These are phyloP conservation scores for Aspergillus novoparasiticus DNA, from an alignment of 2,329 filamentous ascomycete species.

Conservation along the genomic window DNA sequence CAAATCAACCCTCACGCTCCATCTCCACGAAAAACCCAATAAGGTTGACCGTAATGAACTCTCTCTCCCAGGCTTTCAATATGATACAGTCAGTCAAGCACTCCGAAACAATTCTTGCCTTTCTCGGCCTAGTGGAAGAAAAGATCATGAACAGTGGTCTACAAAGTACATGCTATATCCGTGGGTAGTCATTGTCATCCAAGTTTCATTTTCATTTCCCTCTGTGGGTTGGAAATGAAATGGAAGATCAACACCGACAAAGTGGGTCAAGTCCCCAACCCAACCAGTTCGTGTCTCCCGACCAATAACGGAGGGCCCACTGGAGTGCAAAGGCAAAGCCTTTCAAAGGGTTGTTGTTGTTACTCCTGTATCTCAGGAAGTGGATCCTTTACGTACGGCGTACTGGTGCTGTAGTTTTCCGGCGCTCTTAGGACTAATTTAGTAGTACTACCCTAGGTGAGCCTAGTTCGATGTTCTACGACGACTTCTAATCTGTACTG, in stretches of 20 bases:
- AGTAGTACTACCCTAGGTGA: neutral
- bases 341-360: neutral
- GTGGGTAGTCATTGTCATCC: neutral
- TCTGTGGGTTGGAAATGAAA: neutral
- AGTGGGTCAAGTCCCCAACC: neutral
- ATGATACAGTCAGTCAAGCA: neutral
- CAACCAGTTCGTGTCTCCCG: neutral
- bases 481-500: neutral
- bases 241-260: neutral
- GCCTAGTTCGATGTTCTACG: neutral
- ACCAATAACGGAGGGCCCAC: neutral
- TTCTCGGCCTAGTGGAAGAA: neutral
- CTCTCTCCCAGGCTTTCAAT: neutral
- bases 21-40: neutral
- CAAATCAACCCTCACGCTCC: neutral
- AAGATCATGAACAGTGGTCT: neutral
- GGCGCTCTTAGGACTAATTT: neutral
- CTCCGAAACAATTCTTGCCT: neutral
- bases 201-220: neutral
- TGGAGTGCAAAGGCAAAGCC: neutral
- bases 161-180: neutral
- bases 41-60: conserved; percentile 3
- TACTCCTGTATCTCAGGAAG: neutral
- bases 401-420: neutral
- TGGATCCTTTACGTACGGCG: neutral